Base-by-base conservation (phyloP, 441 rosid genomes). In the Euphorbia schlechtendalii region DNA sequence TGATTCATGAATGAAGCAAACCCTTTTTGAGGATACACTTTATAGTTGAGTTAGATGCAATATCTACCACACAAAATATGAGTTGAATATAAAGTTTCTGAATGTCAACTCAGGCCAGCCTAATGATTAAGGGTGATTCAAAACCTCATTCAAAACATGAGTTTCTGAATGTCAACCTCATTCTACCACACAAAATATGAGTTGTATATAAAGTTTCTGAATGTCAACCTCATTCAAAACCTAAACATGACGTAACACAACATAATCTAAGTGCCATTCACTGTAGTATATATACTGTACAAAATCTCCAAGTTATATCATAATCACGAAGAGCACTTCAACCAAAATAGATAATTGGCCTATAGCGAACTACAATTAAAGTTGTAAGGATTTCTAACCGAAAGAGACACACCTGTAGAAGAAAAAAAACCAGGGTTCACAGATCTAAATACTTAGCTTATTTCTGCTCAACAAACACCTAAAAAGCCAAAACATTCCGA, bases 391-490 rank as follows among this genome's bases (percentile, higher is more conserved):
- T 46, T 30, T 14, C n/a, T 34, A 22, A 24, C 69, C 40, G 9
- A 8, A 40, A 65, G 56, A 41, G 22, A 20, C 58, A 24, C 51
- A 25, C 64, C 32, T 46, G 34, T 22, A 3, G 62, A 40, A 14
- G 17, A 9, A 41, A 8, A n/a, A 40, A 25, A 28, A 60, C 13
- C 18, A 53, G 38, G 25, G 9, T 27, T 46, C n/a, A 54, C 63
- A 64, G 77, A 76, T 76, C 76, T 62, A 65, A 28, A 18, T 22
- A 6, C 28, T 24, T 58, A 41, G 54, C 58, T 25, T 32, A n/a
- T 71, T 63, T 63, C 43, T 24, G 0, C 6, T 20, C 14, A 54
- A 59, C 10, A 51, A 3, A 14, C 56, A 64, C 68, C 32, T 4
- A 27, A 27, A 27, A 40, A 15, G 17, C 24, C 27, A 38, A 15